Conservation (phyloP, 371 early-diverging fungal species). For the Mortierella sp. region DNA sequence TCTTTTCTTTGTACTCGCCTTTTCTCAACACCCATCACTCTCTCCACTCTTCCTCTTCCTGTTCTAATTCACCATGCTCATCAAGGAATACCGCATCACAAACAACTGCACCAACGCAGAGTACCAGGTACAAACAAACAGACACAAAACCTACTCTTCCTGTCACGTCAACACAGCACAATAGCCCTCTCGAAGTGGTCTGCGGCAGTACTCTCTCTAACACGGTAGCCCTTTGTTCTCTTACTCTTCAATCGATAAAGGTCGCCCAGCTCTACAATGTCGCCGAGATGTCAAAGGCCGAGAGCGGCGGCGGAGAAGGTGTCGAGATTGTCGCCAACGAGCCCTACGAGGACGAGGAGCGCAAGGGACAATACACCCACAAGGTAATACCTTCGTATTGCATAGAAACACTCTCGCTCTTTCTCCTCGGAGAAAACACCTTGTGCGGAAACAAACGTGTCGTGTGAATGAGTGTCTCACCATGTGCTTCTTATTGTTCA, state of each 20-base stretch:
- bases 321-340: constrained; percentile 80
- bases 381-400: constrained; percentile 73
- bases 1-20: constrained; percentile 6
- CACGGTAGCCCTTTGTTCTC: neutral
- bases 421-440: neutral
- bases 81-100: constrained; percentile 79
- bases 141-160: neutral
- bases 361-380: constrained; percentile 84
- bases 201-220: neutral
- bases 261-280: constrained; percentile 82
- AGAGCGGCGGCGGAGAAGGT: constrained; percentile 83
- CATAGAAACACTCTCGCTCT: neutral
- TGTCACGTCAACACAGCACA: neutral
- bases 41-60: constrained; percentile 7
- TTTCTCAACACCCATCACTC: neutral
- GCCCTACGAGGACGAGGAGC: constrained; percentile 75
- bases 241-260: constrained; percentile 20
- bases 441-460: neutral
- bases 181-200: neutral
- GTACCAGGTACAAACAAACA: constrained; percentile 65
- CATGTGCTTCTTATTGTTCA: neutral
- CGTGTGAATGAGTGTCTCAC: neutral
- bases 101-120: constrained; percentile 80
- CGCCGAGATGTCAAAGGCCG: constrained; percentile 80
- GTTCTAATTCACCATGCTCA: constrained; percentile 62